Evolutionary conservation across 108 stramenopile genomes (phyloP), one percentile per base, ranked within the genome.

Genomic region (Epithemia pelagica): DNA sequence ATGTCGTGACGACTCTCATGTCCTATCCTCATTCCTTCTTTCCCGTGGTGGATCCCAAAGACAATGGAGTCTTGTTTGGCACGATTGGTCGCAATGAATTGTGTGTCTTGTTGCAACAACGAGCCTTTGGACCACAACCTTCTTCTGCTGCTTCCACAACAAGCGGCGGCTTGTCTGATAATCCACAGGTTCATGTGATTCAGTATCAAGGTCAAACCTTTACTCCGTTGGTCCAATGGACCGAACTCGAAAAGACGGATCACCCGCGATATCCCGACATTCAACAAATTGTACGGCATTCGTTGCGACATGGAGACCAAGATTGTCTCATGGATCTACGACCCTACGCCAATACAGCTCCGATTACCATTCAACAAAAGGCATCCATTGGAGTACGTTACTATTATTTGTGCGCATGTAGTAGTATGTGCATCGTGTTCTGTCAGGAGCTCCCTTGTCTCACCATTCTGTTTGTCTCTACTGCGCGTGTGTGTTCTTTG

Each of bases 321-420:
- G 65, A 70, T 25, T 68, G 59, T 21, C 63, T 67, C 52, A 33
- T 92, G 3, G 91, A 92, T 67, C 66, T 92, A 8, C 71, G 86
- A 22, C 88, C 91, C 23, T 88, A 88, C 62, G 65, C 75, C 57
- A 85, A 89, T 72, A 82, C 71, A 27, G 84, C 85, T 5, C 82
- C 91, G 0, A 72, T 80, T 52, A 59, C 79, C 31, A 64, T 87
- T 31, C 78, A 67, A 52, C 78, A 81, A 58, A 69, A 69, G 26
- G 65, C 84, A 1, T 91, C 86, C 20, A 55, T 87, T 2, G 31
- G 29, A 30, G 76, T 77, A 69, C 22, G 74, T 70, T 19, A 19
- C 20, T 10, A 30, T 32, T 32, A 15, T 66, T 15, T 55, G 26
- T 28, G 10, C 19, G 24, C 20, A 20, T 10, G 54, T 10, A 24